Conservation (phyloP, 75 land plant species). For the Picea glauca region DNA sequence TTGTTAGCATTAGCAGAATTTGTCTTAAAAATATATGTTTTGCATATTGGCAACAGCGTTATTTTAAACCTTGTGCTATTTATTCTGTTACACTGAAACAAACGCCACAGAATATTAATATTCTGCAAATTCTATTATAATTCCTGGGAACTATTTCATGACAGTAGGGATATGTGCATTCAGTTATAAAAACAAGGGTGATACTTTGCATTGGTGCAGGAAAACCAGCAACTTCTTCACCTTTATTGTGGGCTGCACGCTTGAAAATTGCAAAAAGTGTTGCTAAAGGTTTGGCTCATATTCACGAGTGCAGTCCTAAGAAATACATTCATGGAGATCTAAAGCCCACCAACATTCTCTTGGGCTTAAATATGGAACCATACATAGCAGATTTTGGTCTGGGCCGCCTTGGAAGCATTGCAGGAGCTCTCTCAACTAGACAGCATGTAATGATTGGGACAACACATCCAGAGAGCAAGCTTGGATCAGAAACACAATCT, state of each 20-base stretch:
- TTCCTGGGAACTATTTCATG: neutral
- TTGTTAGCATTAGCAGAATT: neutral
- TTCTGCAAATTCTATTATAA: neutral
- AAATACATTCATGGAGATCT: conserved; percentile 77
- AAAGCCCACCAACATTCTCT: conserved; percentile 63
- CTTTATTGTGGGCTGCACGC: conserved; percentile 56
- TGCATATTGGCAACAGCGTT: no score
- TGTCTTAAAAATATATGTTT: no score
- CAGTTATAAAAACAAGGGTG: neutral
- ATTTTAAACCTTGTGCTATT: no score
- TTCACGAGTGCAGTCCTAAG: conserved; percentile 75
- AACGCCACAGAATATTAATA: neutral
- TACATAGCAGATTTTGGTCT: conserved; percentile 69
- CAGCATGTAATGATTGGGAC: neutral
- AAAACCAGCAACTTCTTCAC: conserved; percentile 27
- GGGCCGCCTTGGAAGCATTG: conserved; percentile 52
- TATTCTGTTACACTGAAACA: no score
- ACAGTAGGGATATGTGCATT: neutral
- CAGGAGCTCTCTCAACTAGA: conserved; percentile 19
- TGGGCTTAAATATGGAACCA: conserved; percentile 57
- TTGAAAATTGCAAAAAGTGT: conserved; percentile 59
- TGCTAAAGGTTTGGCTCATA: conserved; percentile 57
- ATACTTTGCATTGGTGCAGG: conserved; percentile 23
- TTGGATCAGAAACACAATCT: conserved; percentile 15
- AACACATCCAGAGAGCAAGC: conserved; percentile 30